phyloP scores from a whole-genome alignment of 768 basidiomycete species.

The Pleurotus sapidus region DNA sequence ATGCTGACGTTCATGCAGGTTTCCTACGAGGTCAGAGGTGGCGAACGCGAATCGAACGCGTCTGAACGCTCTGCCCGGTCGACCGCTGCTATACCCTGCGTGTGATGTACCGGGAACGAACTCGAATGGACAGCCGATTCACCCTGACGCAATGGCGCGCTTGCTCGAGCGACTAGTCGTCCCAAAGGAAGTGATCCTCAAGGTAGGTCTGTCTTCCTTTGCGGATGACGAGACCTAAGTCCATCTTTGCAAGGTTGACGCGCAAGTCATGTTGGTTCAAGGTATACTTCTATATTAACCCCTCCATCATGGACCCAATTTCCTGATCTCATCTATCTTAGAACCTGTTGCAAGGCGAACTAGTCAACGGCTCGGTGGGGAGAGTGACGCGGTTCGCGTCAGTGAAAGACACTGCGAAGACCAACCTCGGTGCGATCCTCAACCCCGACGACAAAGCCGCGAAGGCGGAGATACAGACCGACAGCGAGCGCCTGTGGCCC shows the following conservation, averaged over 20 bases:
- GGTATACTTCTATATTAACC: constrained; percentile 26
- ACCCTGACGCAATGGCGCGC: constrained; percentile 34
- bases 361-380: constrained; percentile 74
- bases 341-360: constrained; percentile 65
- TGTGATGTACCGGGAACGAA: constrained; percentile 45
- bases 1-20: constrained; percentile 36
- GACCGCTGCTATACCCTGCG: constrained; percentile 36
- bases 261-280: constrained; percentile 87
- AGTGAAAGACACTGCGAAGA: constrained; percentile 36
- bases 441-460: not conserved
- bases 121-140: constrained; percentile 33
- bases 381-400: constrained; percentile 46
- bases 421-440: constrained; percentile 17
- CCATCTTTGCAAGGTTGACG: constrained; percentile 48
- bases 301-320: not conserved
- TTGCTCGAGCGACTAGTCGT: constrained; percentile 64
- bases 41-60: constrained; percentile 60
- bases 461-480: not conserved
- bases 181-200: constrained; percentile 40
- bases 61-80: constrained; percentile 38
- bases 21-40: constrained; percentile 71
- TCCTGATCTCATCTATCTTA: constrained; percentile 20
- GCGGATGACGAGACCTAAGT: not conserved
- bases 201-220: constrained; percentile 30
- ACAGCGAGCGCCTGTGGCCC: constrained; percentile 43